Conservation (phyloP, 2,329 filamentous ascomycete genomes). For the Davidsoniella virescens region DNA sequence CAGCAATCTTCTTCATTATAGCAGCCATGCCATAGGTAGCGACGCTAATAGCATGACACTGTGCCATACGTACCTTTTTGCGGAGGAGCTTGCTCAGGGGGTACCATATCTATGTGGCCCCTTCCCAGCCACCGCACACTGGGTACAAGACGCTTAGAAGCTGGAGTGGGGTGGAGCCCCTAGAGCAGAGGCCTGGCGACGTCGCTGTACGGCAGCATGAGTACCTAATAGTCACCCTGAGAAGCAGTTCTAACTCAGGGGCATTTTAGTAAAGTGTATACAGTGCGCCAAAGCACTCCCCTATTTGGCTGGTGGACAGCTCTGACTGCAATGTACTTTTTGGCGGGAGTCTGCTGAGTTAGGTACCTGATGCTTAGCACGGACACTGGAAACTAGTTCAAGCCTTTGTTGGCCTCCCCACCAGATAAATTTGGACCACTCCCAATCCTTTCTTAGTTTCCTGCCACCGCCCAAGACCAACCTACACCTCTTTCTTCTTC, state of each 20-base stretch:
- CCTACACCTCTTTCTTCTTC: conserved; percentile 12
- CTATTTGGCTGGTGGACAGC: conserved; percentile 8
- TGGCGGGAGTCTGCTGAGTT: conserved; percentile 5
- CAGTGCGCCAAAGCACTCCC: conserved; percentile 10
- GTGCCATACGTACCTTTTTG: conserved; percentile 10
- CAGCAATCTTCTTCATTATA: conserved; percentile 4
- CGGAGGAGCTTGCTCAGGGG: conserved; percentile 1
- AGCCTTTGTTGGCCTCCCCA: conserved; percentile 13
- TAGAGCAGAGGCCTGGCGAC: not conserved
- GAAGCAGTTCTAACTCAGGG: conserved; percentile 10
- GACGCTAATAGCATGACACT: conserved; percentile 1
- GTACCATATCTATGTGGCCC: conserved; percentile 6
- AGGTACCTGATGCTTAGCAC: conserved; percentile 13
- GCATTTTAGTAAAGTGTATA: conserved; percentile 7
- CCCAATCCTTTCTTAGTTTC: conserved; percentile 13
- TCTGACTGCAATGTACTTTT: conserved; percentile 9
- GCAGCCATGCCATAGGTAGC: conserved; percentile 5
- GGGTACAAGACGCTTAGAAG: conserved; percentile 9
- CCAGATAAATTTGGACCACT: conserved; percentile 14
- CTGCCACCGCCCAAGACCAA: conserved; percentile 11
- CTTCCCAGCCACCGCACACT: conserved; percentile 13
- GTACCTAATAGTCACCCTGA: conserved; percentile 1
- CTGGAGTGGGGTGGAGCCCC: conserved; percentile 9
- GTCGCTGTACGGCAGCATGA: not conserved
- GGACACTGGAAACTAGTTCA: conserved; percentile 9